Conservation (phyloP, 495 filamentous ascomycete species). For the Xylaria sp. region DNA sequence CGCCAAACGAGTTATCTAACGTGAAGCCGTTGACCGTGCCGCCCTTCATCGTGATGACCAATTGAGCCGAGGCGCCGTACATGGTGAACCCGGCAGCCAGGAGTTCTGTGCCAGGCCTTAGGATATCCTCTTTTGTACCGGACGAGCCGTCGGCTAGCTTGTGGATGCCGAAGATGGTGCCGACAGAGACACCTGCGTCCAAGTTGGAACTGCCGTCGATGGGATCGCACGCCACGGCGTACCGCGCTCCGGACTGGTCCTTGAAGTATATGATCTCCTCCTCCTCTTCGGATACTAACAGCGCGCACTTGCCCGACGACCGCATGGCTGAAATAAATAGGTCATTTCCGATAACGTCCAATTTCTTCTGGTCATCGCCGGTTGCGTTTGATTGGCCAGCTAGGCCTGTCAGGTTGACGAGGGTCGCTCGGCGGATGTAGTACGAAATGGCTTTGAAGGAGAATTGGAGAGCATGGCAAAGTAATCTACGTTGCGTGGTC, state of each 20-base stretch:
- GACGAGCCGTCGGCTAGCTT: conserved; percentile 75
- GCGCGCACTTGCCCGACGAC: conserved; percentile 84
- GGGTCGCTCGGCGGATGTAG: conserved; percentile 96
- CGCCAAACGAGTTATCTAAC: conserved; percentile 91
- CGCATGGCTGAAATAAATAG: conserved; percentile 94
- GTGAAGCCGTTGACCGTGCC: conserved; percentile 96
- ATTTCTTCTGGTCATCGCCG: conserved; percentile 98
- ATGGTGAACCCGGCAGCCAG: conserved; percentile 97
- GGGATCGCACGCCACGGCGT: conserved; percentile 95
- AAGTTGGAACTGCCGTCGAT: conserved; percentile 98
- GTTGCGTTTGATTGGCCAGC: conserved; percentile 95
- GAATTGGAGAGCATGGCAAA: conserved; percentile 98
- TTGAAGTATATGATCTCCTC: conserved; percentile 89
- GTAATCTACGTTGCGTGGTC: conserved; percentile 62
- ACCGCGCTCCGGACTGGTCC: conserved; percentile 79
- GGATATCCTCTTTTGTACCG: conserved; percentile 80
- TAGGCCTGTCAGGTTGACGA: conserved; percentile 94
- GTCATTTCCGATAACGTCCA: conserved; percentile 98
- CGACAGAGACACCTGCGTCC: conserved; percentile 96
- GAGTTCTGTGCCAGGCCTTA: conserved; percentile 87
- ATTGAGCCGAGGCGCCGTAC: conserved; percentile 96
- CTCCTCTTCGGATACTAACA: conserved; percentile 96
- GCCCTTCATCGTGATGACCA: conserved; percentile 96
- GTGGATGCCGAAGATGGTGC: conserved; percentile 96
- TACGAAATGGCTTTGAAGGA: conserved; percentile 99